Base-by-base conservation (phyloP, 352 stramenopile species). In the Pythium dissimile region DNA sequence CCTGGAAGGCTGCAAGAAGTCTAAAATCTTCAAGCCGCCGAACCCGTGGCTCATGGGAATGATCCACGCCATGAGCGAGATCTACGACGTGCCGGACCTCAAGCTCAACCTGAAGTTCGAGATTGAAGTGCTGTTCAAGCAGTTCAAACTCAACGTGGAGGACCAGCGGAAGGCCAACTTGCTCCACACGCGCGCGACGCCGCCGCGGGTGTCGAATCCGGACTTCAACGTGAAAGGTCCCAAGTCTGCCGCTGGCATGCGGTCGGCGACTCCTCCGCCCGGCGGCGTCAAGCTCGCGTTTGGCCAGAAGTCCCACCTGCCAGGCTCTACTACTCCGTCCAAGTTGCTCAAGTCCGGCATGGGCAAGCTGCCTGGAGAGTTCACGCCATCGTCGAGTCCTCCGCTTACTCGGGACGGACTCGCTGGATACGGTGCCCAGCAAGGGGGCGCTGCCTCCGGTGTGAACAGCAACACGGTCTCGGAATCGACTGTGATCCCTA, bases 91-190 rank as follows among this genome's bases (percentile, higher is more conserved):
- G 6, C 89, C 98, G n/a, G 96, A 99, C 61, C 83, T 99, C 39
- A 99, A 99, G 71, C 95, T 99, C 61, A 99, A 99, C 72, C 96
- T 99, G 45, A 99, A 99, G 67, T 99, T 99, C 71, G 97, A 99
- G 73, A 98, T 99, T 44, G 97, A 99, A 77, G 96, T 99, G 37
- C 68, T 99, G 5, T 99, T 97, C 80, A 99, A 99, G 74, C 98
- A 98, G 73, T 94, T 99, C 42, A 97, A 97, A 61, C 79, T 99
- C 1, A 98, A 97, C 38, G 80, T 99, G 32, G 94, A 98, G 54
- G 97, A 99, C 51, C 85, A 95, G 59, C 96, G 98, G 51, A 96
- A 96, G 52, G 84, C 86, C 13, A 86, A 93, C 47, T 58, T 96
- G 48, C 80, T 99, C n/a, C 77, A 88, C 44, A 94, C 84, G 45